Percentiles rank a stretch among this genome's conserved stretches.
Conservation (phyloP, 1,284 basidiomycete species). For the Ceratobasidium sp. region DNA sequence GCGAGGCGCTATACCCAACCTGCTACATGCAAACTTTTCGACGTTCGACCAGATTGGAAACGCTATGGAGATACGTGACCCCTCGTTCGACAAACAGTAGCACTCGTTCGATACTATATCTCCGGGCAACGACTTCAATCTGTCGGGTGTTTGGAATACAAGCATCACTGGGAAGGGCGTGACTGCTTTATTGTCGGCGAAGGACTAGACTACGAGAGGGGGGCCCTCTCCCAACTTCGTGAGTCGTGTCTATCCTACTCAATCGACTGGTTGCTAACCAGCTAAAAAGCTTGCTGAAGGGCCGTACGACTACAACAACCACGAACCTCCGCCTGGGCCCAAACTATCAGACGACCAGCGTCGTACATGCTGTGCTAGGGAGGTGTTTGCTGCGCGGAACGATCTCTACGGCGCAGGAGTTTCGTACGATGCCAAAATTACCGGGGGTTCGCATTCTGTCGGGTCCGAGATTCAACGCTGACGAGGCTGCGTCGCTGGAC, state of each 20-base stretch:
- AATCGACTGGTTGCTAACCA: constrained; percentile 1
- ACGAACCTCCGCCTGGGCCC: constrained; percentile 88
- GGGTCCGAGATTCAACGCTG: constrained; percentile 95
- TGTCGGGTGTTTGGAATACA: constrained; percentile 71
- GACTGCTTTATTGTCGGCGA: constrained; percentile 94
- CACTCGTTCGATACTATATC: constrained; percentile 86
- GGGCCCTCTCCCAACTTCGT: constrained; percentile 94
- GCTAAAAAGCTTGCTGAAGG: constrained; percentile 81
- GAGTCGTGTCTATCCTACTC: constrained; percentile 58
- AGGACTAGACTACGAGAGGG: constrained; percentile 91
- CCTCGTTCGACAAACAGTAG: constrained; percentile 92
- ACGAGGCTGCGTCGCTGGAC: constrained; percentile 97
- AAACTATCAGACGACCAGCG: constrained; percentile 94
- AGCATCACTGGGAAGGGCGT: constrained; percentile 90
- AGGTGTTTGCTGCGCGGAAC: constrained; percentile 96
- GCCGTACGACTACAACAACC: constrained; percentile 98
- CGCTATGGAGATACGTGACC: constrained; percentile 83
- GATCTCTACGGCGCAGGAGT: constrained; percentile 96
- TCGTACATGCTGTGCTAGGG: constrained; percentile 98
- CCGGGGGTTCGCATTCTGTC: constrained; percentile 96
- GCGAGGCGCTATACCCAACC: constrained; percentile 60
- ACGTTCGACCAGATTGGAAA: constrained; percentile 68
- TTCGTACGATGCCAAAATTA: constrained; percentile 91
- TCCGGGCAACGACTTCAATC: constrained; percentile 68
- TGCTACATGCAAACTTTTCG: constrained; percentile 53